These are phyloP conservation scores for Stagonosporopsis vannaccii DNA, from an alignment of 2,329 filamentous ascomycete genomes.

Conservation along the genomic window DNA sequence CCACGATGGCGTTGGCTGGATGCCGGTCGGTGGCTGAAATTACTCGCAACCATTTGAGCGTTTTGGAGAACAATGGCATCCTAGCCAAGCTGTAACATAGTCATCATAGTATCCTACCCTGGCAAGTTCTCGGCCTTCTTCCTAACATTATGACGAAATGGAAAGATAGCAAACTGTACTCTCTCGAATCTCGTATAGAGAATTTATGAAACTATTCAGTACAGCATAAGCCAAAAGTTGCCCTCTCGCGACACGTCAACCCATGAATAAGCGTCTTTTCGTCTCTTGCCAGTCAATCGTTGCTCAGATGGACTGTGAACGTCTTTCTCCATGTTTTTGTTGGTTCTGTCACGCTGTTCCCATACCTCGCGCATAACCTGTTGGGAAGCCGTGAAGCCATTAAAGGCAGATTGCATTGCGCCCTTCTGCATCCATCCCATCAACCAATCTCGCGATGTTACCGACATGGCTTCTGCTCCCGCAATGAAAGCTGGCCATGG, in stretches of 20 bases:
- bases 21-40: constrained; percentile 19
- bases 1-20: constrained; percentile 41
- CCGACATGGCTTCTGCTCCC: constrained; percentile 24
- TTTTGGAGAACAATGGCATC: constrained; percentile 18
- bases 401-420: constrained; percentile 15
- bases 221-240: constrained; percentile 22
- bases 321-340: background rate
- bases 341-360: constrained; percentile 13
- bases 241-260: constrained; percentile 17
- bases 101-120: background rate
- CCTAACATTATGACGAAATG: background rate
- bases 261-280: constrained; percentile 15
- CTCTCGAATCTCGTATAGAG: background rate
- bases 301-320: constrained; percentile 2
- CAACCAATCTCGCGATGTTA: constrained; percentile 18
- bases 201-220: background rate
- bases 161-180: background rate
- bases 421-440: constrained; percentile 26
- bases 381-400: constrained; percentile 13
- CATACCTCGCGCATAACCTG: constrained; percentile 24
- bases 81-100: constrained; percentile 14
- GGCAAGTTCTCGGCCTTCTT: background rate
- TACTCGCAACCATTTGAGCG: constrained; percentile 19
- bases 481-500: constrained; percentile 30
- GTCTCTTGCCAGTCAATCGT: background rate